phyloP scores from a whole-genome alignment of 305 asterid species.

The Ilex paraguariensis region DNA sequence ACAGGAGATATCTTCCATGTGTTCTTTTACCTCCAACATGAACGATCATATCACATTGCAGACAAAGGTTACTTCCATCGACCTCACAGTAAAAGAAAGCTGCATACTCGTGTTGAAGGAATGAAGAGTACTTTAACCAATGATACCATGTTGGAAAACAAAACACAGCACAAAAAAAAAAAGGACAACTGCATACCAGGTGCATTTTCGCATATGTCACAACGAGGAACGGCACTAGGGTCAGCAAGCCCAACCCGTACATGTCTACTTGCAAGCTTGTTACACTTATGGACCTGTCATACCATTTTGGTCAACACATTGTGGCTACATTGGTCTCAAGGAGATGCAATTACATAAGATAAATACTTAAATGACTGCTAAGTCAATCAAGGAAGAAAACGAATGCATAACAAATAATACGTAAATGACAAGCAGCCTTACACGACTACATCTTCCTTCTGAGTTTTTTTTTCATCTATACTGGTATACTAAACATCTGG shows the following conservation, averaged over 20 bases:
- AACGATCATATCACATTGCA: slow-evolving; percentile 91
- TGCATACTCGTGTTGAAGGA: slow-evolving; percentile 3
- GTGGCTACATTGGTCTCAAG: neutral
- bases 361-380: neutral
- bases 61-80: slow-evolving; percentile 64
- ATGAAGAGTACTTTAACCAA: slow-evolving; percentile 17
- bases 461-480: too few species aligned
- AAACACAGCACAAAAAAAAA: slow-evolving; percentile 13
- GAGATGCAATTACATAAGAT: neutral
- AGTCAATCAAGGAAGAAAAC: neutral
- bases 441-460: too few species aligned
- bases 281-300: slow-evolving; percentile 87
- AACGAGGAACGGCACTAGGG: slow-evolving; percentile 73
- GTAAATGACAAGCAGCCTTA: too few species aligned
- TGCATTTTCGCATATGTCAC: slow-evolving; percentile 91
- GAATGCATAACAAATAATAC: neutral
- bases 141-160: slow-evolving; percentile 12
- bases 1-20: slow-evolving; percentile 81
- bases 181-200: slow-evolving; percentile 53
- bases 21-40: slow-evolving; percentile 99
- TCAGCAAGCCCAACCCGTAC: slow-evolving; percentile 92
- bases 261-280: slow-evolving; percentile 95
- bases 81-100: too few species aligned
- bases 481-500: too few species aligned
- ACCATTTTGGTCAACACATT: neutral